Evolutionary conservation across 2,329 filamentous ascomycete species (phyloP).

Genomic region (Dichotomopilus funicola): DNA sequence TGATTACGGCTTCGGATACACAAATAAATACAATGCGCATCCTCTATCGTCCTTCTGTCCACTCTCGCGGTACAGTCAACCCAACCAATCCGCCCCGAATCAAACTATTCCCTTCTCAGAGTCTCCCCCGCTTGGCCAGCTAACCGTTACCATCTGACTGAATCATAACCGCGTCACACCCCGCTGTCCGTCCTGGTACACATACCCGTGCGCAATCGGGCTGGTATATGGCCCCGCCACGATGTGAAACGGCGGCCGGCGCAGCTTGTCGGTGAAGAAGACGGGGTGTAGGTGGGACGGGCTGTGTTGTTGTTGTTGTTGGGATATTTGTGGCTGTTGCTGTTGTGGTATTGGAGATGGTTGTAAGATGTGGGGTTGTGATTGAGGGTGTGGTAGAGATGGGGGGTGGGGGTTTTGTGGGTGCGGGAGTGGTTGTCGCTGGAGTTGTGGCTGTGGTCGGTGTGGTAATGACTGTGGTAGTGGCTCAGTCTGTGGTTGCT

Average conservation of each 20-base stretch:
- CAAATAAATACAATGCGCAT: too few relatives aligned
- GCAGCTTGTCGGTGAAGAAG: constrained; percentile 63
- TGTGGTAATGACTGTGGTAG: too few relatives aligned
- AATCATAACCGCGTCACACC: constrained; percentile 26
- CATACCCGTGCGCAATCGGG: constrained; percentile 55
- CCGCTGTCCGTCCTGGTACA: constrained; percentile 44
- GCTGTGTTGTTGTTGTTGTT: constrained; percentile 30
- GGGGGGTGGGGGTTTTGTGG: too few relatives aligned
- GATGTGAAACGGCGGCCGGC: constrained; percentile 39
- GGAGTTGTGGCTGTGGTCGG: too few relatives aligned
- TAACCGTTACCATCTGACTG: neutral
- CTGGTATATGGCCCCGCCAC: constrained; percentile 28
- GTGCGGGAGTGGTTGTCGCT: too few relatives aligned
- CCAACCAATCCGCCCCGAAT: neutral
- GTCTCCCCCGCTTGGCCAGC: neutral
- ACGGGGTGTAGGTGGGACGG: constrained; percentile 62
- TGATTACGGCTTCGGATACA: too few relatives aligned
- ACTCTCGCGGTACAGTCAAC: too few relatives aligned
- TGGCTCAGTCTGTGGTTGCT: constrained; percentile 15
- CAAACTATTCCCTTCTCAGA: neutral
- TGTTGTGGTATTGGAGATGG: too few relatives aligned
- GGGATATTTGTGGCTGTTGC: too few relatives aligned
- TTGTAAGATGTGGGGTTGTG: too few relatives aligned
- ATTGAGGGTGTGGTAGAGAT: too few relatives aligned
- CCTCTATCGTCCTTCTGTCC: too few relatives aligned